Evolutionary conservation across 2,329 filamentous ascomycete genomes (phyloP).

Genomic region (Bipolaris zeicola): DNA sequence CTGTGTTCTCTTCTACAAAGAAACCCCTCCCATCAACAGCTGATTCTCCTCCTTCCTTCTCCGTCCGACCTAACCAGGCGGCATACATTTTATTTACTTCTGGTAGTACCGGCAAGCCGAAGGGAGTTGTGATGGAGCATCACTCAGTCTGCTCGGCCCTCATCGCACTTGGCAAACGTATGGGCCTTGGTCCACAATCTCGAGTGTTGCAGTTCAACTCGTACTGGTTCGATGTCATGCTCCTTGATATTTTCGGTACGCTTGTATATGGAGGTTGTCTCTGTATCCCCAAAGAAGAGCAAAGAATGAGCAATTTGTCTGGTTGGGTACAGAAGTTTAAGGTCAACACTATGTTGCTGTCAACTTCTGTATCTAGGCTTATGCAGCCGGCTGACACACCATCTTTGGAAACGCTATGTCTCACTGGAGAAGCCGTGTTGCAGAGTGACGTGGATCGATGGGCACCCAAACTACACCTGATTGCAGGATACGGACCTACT

Average conservation of each 20-base stretch:
- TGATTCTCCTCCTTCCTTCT: too few relatives aligned
- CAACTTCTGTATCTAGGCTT: neutral
- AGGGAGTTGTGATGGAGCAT: too few relatives aligned
- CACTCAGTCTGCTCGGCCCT: too few relatives aligned
- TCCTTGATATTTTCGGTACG: neutral
- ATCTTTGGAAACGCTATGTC: neutral
- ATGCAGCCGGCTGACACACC: neutral
- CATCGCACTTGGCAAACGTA: too few relatives aligned
- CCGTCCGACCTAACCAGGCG: too few relatives aligned
- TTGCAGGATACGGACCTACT: too few relatives aligned
- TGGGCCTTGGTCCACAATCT: neutral
- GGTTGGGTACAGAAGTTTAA: neutral
- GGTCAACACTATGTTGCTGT: neutral
- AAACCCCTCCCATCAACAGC: too few relatives aligned
- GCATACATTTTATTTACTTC: too few relatives aligned
- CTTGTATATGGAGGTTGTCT: neutral
- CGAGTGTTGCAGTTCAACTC: neutral
- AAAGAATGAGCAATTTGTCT: too few relatives aligned
- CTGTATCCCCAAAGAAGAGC: neutral
- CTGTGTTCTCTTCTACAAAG: too few relatives aligned
- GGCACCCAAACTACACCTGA: too few relatives aligned
- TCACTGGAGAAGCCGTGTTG: neutral
- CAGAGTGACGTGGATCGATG: neutral
- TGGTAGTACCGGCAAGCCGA: too few relatives aligned
- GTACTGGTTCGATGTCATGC: neutral